Evolutionary conservation across 164 flowering plant species (phyloP), one percentile per base, ranked within the genome.

Genomic region (Cinnamomum chago): DNA sequence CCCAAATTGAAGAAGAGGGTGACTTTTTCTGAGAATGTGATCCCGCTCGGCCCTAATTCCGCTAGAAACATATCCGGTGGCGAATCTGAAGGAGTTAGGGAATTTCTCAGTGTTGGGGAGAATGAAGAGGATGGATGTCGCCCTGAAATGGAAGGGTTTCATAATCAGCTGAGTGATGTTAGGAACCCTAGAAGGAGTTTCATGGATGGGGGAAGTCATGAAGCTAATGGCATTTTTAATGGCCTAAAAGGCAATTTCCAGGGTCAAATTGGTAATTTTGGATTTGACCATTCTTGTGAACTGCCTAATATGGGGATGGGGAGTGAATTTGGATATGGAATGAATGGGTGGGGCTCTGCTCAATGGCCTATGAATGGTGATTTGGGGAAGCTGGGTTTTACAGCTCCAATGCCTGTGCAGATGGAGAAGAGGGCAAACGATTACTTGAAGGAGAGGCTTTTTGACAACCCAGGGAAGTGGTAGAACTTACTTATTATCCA

Each of bases 371-470:
- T 82, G 75, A 24, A 23, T n/a, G 79, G 47, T 47, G 50, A 73
- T 58, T 70, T 79, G 60, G 81, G 78, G 20, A 73, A 82, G 2
- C 80, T 64, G 66, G 66, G 66, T n/a, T 22, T 62, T n/a, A 17
- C 47, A 25, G 74, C 97, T 65, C 93, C 95, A 22, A 13, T 80
- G 76, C 93, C 92, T 30, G 81, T 83, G 76, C 83, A 85, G 79
- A 92, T 88, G 91, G 95, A 90, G 74, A 94, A 90, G 73, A 83
- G 70, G 66, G 68, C 83, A 79, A 79, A 76, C 65, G 89, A 85
- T 66, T 70, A 79, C 50, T 25, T 65, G 50, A 27, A 74, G 47
- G 52, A 52, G 71, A 74, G 67, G 65, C 20, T 67, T 51, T 20
- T 15, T 20, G 60, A 55, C 60, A 55, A 11, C 15, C 60, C 60